Evolutionary conservation across 768 basidiomycete species (phyloP), one percentile per base, ranked within the genome.

Genomic region (Mycena rebaudengoi): DNA sequence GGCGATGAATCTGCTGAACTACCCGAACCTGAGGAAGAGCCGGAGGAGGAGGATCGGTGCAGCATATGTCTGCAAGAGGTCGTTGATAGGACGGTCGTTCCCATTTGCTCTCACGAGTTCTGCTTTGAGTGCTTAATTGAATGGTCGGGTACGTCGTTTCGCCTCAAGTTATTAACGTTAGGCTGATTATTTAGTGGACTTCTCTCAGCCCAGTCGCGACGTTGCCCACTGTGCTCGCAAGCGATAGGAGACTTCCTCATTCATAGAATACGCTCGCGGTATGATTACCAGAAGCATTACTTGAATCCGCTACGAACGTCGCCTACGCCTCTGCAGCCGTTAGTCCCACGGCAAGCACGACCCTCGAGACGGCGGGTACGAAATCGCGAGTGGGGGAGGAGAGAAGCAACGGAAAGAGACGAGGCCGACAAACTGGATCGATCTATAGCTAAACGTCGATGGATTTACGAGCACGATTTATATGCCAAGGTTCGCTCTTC

Each of bases 41-140:
- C 60, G 1, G 73, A 78, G 0, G 80, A 82, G 6, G 85, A 83
- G 44, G 86, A 90, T 23, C 81, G 88, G 68, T 98, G 96, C 72
- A 88, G 91, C 61, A 97, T 98, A 32, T 98, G 96, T 70, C 80
- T 98, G 23, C 93, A 96, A 69, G 63, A 79, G 12, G 80, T 96
- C 52, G 79, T 83, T 14, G 94, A 98, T 78, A 81, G 91, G 44
- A 91, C 95, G 0, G 84, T 96, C 37, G 81, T 97, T 25, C 93
- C 95, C 1, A 83, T 81, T 8, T 98, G 96, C 75, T 91, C 93
- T 2, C 96, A 98, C 80, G 91, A 93, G 71, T 96, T 96, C 71
- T 98, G 96, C 71, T 97, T 97, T 67, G 92, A 94, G 58, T 98
- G 96, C 74, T 82, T 98, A 23, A 79, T 91, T 46, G 77, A 95